Conservation (phyloP, 2,329 filamentous ascomycete genomes). For the Raffaelea arxii region DNA sequence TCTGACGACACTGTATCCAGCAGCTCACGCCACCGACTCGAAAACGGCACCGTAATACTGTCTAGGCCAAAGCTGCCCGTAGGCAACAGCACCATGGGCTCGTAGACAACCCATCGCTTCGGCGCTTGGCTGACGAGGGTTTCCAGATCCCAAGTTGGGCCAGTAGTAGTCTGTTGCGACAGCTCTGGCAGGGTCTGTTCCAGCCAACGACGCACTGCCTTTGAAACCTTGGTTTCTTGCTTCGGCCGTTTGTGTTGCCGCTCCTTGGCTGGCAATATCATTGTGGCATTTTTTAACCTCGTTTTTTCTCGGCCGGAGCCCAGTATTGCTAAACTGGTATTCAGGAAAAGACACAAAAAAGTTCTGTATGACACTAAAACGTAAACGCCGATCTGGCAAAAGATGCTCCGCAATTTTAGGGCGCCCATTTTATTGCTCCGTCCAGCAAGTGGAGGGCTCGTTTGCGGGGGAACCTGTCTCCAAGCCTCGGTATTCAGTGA, state of each 20-base stretch:
- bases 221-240: constrained; percentile 24
- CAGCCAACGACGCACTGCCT: constrained; percentile 27
- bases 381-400: no score
- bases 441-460: no score
- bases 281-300: no score
- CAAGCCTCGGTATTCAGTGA: no score
- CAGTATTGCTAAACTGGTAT: no score
- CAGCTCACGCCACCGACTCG: constrained; percentile 29
- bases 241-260: constrained; percentile 15
- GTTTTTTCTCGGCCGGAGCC: no score
- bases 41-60: constrained; percentile 3
- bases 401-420: no score
- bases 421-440: no score
- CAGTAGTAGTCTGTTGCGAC: not conserved
- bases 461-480: no score
- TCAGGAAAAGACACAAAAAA: no score
- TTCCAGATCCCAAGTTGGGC: not conserved
- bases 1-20: constrained; percentile 19
- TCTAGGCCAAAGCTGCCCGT: constrained; percentile 41
- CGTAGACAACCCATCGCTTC: constrained; percentile 50
- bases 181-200: not conserved
- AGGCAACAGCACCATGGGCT: constrained; percentile 51
- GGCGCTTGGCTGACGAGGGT: constrained; percentile 33
- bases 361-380: no score
- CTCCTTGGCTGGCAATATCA: no score